Conservation (phyloP, 2,329 filamentous ascomycete genomes). For the Stagonosporopsis vannaccii region DNA sequence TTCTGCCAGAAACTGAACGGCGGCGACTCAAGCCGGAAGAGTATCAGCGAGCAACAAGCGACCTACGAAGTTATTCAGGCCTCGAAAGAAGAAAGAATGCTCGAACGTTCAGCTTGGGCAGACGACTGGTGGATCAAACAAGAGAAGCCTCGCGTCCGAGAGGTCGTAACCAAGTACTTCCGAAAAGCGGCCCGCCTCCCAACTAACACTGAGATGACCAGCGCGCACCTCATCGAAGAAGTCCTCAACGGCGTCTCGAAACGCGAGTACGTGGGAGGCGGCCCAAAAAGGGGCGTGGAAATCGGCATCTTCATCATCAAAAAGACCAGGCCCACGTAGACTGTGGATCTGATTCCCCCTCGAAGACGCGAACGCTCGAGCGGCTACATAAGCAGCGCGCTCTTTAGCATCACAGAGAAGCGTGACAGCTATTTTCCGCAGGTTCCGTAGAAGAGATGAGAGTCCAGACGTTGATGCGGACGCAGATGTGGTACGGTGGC, state of each 20-base stretch:
- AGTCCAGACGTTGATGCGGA: not conserved
- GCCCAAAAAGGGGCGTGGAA: slow-evolving; percentile 55
- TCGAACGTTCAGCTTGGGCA: slow-evolving; percentile 64
- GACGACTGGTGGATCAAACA: slow-evolving; percentile 70
- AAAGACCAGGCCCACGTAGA: slow-evolving; percentile 27
- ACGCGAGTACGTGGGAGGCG: slow-evolving; percentile 55
- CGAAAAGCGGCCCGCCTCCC: slow-evolving; percentile 54
- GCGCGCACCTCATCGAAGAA: slow-evolving; percentile 64
- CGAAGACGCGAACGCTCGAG: not conserved
- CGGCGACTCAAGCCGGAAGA: slow-evolving; percentile 39
- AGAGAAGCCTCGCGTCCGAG: slow-evolving; percentile 66
- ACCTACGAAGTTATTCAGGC: slow-evolving; percentile 59
- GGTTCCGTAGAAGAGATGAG: not conserved
- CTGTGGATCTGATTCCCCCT: slow-evolving; percentile 4
- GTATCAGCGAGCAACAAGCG: slow-evolving; percentile 38
- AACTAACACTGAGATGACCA: slow-evolving; percentile 56
- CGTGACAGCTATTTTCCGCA: not conserved
- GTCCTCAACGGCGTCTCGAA: slow-evolving; percentile 65
- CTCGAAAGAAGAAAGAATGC: slow-evolving; percentile 57
- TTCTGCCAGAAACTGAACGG: slow-evolving; percentile 42
- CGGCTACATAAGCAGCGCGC: not conserved
- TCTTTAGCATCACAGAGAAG: not conserved
- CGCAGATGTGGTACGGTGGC: not conserved
- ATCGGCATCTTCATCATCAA: slow-evolving; percentile 58
- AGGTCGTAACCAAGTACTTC: slow-evolving; percentile 56